Base-by-base conservation (phyloP, 352 stramenopile genomes). In the Peronospora belbahrii region DNA sequence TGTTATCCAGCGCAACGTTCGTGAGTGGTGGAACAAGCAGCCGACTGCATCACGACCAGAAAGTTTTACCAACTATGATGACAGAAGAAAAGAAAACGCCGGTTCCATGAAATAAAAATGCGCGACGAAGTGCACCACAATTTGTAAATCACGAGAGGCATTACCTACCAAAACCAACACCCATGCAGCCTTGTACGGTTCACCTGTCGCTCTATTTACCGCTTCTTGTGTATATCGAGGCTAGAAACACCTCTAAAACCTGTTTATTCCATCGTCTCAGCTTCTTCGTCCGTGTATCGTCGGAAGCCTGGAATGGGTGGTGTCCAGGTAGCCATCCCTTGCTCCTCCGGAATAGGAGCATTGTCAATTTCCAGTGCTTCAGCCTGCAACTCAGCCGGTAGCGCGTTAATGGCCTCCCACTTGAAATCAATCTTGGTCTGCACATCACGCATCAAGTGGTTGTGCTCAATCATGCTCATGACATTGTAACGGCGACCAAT, bases 391-490 rank as follows among this genome's bases (percentile, higher is more conserved):
- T 93, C 70, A 13, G 47, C 65, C 9, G 82, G 85, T 30, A 95
- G 64, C 40, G 82, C 76, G 49, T 92, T 92, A 63, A 95, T 95
- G 18, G 85, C 85, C 19, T 83, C 83, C 81, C 83, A 93, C 64
- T 94, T 94, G 31, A 95, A 67, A 61, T 94, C 83, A 56, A 95
- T 93, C 73, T 95, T 95, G 49, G 72, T 93, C 63, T 92, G 84
- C 59, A 95, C 38, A 65, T 94, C 81, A 42, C 78, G 74, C 80
- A 91, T 91, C 25, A 84, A 57, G 67, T 90, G 71, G 68, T 94
- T 94, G 75, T 94, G 83, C 67, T 70, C 68, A 39, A 91, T 85
- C 40, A 62, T 69, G 42, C 56, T 87, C 78, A 88, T 84, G 13
- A 34, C 34, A 62, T 94, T 94, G 66, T 80, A 94, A 43, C 70